Conservation (phyloP, 2,329 filamentous ascomycete species). For the Penicillium sp. region DNA sequence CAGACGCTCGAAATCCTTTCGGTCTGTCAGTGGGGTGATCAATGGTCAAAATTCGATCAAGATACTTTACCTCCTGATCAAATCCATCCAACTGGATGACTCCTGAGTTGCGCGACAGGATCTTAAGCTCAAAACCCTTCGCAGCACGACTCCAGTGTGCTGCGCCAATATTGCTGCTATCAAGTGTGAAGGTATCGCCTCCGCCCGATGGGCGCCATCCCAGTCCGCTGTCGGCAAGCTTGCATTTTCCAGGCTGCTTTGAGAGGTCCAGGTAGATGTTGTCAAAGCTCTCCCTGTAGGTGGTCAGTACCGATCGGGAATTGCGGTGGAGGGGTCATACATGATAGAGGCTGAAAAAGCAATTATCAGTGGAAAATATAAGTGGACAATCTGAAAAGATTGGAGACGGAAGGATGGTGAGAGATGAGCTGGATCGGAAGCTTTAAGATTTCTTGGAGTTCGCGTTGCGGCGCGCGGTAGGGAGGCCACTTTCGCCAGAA, state of each 20-base stretch:
- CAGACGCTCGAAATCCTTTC: slow-evolving; percentile 82
- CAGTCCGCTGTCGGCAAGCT: slow-evolving; percentile 90
- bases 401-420: neutral
- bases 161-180: slow-evolving; percentile 78
- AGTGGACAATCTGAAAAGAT: neutral
- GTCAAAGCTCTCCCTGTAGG: slow-evolving; percentile 82
- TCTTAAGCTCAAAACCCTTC: slow-evolving; percentile 91
- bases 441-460: slow-evolving; percentile 26
- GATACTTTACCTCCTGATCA: slow-evolving; percentile 68
- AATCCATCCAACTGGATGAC: slow-evolving; percentile 96
- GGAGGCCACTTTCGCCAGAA: slow-evolving; percentile 24
- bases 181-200: slow-evolving; percentile 91
- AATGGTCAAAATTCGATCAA: neutral
- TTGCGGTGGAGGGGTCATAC: slow-evolving; percentile 24
- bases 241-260: slow-evolving; percentile 87
- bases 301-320: slow-evolving; percentile 14
- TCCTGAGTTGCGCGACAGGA: slow-evolving; percentile 78
- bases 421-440: slow-evolving; percentile 10
- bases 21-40: slow-evolving; percentile 13
- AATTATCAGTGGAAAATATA: neutral
- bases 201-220: slow-evolving; percentile 91
- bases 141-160: slow-evolving; percentile 95
- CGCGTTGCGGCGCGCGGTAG: slow-evolving; percentile 26
- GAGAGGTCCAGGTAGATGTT: slow-evolving; percentile 96
- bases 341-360: slow-evolving; percentile 32